Conservation (phyloP, 257 asterid genomes). For the Solanum paucissectum region DNA sequence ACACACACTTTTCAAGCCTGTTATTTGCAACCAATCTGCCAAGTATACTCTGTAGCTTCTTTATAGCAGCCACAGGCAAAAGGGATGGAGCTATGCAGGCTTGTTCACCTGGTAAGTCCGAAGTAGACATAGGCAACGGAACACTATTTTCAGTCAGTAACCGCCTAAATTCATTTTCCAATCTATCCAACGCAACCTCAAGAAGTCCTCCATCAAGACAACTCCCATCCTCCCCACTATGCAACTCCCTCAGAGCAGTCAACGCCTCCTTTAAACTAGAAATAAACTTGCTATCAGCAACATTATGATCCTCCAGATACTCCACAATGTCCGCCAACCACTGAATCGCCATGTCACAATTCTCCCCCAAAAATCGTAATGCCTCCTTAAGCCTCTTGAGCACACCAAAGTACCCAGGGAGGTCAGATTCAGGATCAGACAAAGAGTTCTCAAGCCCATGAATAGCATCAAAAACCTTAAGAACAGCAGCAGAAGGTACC, state of each 20-base stretch:
- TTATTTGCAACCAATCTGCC: constrained; percentile 51
- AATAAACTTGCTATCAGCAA: constrained; percentile 57
- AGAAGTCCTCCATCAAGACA: constrained; percentile 77
- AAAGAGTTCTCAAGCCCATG: constrained; percentile 78
- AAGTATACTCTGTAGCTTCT: constrained; percentile 68
- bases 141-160: constrained; percentile 46
- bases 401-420: constrained; percentile 58
- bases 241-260: constrained; percentile 37
- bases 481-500: constrained; percentile 89
- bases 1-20: constrained; percentile 63
- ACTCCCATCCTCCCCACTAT: constrained; percentile 48
- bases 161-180: constrained; percentile 61
- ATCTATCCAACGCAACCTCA: constrained; percentile 49
- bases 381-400: constrained; percentile 84
- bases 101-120: constrained; percentile 37
- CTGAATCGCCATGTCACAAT: constrained; percentile 76
- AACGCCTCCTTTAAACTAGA: constrained; percentile 50
- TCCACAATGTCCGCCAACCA: constrained; percentile 89
- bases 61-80: constrained; percentile 58
- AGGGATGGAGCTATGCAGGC: constrained; percentile 69
- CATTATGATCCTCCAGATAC: constrained; percentile 73
- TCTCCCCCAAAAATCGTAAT: constrained; percentile 55
- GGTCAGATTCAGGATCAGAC: constrained; percentile 59
- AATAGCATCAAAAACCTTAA: constrained; percentile 89
- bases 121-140: constrained; percentile 59